phyloP scores from a whole-genome alignment of 75 land plant species.

The Sequoia sempervirens region DNA sequence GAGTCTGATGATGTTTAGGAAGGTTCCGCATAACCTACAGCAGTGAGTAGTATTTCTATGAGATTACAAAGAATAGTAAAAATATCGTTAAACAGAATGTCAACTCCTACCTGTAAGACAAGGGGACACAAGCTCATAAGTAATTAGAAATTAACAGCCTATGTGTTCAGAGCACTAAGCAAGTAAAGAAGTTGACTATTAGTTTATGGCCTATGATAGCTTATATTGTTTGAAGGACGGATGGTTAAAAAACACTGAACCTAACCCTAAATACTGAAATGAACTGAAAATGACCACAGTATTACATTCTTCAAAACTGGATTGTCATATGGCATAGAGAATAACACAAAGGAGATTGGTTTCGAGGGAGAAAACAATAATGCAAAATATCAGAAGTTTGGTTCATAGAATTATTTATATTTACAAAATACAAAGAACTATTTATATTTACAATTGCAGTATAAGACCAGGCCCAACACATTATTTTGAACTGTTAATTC shows the following conservation, averaged over 20 bases:
- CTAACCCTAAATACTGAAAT: background rate
- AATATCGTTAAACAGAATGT: background rate
- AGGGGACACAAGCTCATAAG: background rate
- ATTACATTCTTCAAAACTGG: background rate
- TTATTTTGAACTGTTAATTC: background rate
- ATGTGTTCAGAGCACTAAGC: background rate
- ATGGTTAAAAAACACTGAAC: background rate
- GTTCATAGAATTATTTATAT: background rate
- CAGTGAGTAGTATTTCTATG: slow-evolving; percentile 4
- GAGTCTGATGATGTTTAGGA: slow-evolving; percentile 69
- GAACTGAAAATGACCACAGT: background rate
- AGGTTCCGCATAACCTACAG: slow-evolving; percentile 59
- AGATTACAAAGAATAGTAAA: slow-evolving; percentile 8
- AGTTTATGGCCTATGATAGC: background rate
- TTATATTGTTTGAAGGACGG: background rate
- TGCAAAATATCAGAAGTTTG: background rate
- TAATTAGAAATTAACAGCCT: background rate
- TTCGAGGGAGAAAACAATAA: background rate
- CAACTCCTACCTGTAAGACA: background rate
- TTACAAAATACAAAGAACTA: background rate
- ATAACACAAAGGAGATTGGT: background rate
- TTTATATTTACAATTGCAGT: background rate
- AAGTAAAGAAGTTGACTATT: background rate
- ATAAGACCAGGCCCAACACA: background rate
- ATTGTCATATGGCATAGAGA: background rate